Evolutionary conservation across 257 asterid genomes (phyloP).

Genomic region (Voacanga thouarsii): DNA sequence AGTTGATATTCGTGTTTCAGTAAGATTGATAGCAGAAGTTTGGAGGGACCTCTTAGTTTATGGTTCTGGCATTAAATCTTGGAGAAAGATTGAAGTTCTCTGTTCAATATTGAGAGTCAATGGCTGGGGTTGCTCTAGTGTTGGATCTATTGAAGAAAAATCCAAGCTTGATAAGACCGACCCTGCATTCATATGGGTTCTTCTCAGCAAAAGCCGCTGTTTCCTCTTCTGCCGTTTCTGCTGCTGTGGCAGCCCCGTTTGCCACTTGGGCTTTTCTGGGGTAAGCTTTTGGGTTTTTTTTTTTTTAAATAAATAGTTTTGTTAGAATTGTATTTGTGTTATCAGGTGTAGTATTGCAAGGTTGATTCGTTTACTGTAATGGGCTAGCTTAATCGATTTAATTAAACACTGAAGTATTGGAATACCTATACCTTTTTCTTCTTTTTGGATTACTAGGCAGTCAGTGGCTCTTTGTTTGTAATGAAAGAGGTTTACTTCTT

Average conservation of each 20-base stretch:
- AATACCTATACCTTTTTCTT: not conserved
- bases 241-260: constrained; percentile 52
- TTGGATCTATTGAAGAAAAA: constrained; percentile 60
- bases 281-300: constrained; percentile 22
- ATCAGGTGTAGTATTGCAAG: not conserved
- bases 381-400: not conserved
- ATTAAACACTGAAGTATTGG: not conserved
- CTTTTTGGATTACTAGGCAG: not conserved
- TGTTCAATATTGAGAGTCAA: constrained; percentile 8
- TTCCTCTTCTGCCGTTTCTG: constrained; percentile 42
- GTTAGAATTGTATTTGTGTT: not conserved
- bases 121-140: constrained; percentile 56
- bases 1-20: not conserved
- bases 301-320: too few relatives aligned
- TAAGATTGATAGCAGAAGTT: not conserved
- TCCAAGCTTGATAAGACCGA: constrained; percentile 38
- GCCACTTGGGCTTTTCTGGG: constrained; percentile 54
- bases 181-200: constrained; percentile 44
- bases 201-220: constrained; percentile 48
- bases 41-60: not conserved
- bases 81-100: not conserved
- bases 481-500: not conserved
- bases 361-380: not conserved
- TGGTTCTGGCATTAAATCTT: constrained; percentile 18
- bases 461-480: not conserved